phyloP scores from a whole-genome alignment of 2,329 filamentous ascomycete genomes.

The Ophiosphaerella narmari region DNA sequence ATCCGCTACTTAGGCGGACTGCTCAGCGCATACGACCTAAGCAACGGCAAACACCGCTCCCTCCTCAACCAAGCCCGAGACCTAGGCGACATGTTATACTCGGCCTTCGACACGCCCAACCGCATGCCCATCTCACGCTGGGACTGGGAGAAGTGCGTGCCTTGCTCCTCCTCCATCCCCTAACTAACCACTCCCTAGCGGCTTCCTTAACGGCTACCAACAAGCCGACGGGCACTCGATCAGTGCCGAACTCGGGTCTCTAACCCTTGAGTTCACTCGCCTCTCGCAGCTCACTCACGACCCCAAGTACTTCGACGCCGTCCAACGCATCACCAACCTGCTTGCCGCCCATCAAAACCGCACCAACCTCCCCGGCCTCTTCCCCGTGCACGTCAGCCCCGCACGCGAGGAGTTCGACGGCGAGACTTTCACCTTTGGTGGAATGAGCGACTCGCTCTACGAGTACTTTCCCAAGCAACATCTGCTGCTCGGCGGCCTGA shows the following conservation, averaged over 20 bases:
- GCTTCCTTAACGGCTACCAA: conserved; percentile 35
- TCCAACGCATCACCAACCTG: conserved; percentile 41
- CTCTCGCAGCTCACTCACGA: conserved; percentile 46
- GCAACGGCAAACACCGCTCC: conserved; percentile 38
- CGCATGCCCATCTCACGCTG: conserved; percentile 48
- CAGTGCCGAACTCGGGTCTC: conserved; percentile 44
- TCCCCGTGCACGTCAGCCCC: conserved; percentile 42
- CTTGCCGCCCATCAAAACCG: conserved; percentile 42
- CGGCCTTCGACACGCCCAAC: conserved; percentile 51
- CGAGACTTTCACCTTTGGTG: conserved; percentile 57
- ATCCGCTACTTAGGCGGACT: conserved; percentile 48
- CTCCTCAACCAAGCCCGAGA: conserved; percentile 48
- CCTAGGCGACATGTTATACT: conserved; percentile 51
- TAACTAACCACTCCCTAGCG: conserved; percentile 23
- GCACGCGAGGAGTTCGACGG: conserved; percentile 32
- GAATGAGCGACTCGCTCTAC: conserved; percentile 61
- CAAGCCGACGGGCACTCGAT: conserved; percentile 36
- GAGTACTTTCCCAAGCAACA: conserved; percentile 68
- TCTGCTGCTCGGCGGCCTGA: conserved; percentile 74
- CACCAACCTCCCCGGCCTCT: conserved; percentile 44
- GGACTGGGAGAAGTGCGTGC: conserved; percentile 43
- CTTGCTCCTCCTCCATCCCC: conserved; percentile 5
- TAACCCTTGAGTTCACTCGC: conserved; percentile 47
- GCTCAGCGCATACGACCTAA: conserved; percentile 45
- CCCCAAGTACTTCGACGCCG: conserved; percentile 46